phyloP scores from a whole-genome alignment of 371 early-diverging fungal species.

The Smittium culicis region DNA sequence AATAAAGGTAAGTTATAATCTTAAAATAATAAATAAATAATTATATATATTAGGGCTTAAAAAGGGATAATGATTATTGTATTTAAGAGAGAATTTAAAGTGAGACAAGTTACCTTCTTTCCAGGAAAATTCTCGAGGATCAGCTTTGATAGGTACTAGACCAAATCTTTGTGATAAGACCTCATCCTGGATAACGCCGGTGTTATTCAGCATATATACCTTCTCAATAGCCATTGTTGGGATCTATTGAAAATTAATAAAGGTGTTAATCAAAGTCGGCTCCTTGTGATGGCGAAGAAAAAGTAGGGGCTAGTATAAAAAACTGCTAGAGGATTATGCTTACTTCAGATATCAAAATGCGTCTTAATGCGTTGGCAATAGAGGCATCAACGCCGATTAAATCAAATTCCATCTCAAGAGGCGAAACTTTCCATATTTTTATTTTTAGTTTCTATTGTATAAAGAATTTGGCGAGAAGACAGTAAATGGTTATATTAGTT shows the following conservation, averaged over 20 bases:
- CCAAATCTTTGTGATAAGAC: slow-evolving; percentile 96
- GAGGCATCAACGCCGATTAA: slow-evolving; percentile 86
- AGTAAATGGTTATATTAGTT: too few relatives aligned
- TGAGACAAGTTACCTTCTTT: slow-evolving; percentile 20
- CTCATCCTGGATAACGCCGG: slow-evolving; percentile 93
- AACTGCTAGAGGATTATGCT: too few relatives aligned
- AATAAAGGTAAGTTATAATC: too few relatives aligned
- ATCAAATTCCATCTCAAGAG: slow-evolving; percentile 83
- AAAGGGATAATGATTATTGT: too few relatives aligned
- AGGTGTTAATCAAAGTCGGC: not conserved
- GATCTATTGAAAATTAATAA: slow-evolving; percentile 35
- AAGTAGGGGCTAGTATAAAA: too few relatives aligned
- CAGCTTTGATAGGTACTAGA: slow-evolving; percentile 84
- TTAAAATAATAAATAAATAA: not conserved
- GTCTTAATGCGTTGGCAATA: slow-evolving; percentile 90
- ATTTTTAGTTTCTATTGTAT: slow-evolving; percentile 50
- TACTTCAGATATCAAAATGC: slow-evolving; percentile 84
- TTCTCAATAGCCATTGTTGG: slow-evolving; percentile 97
- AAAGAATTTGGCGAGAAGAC: too few relatives aligned
- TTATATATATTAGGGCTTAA: too few relatives aligned
- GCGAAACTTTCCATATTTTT: slow-evolving; percentile 48
- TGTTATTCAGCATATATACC: slow-evolving; percentile 90
- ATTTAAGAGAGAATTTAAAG: too few relatives aligned
- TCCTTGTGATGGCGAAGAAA: slow-evolving; percentile 26
- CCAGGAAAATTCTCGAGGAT: slow-evolving; percentile 65